phyloP scores from a whole-genome alignment of 1,139 yeast species.

The Yamadazyma atmosphaerica region DNA sequence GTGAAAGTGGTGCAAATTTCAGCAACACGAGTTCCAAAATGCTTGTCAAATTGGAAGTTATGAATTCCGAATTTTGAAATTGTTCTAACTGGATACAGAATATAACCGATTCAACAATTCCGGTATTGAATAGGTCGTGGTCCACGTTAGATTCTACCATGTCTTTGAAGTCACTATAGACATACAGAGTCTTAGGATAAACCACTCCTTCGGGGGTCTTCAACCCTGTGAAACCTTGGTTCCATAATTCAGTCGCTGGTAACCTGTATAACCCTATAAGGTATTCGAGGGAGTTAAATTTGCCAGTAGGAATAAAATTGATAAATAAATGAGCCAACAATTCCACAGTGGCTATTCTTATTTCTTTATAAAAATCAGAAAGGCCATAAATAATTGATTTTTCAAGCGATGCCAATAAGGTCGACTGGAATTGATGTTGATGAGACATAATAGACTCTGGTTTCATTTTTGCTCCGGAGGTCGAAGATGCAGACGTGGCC shows the following conservation, averaged over 20 bases:
- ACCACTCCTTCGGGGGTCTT: conserved; percentile 7
- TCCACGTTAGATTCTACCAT: conserved; percentile 17
- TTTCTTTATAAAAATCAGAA: conserved; percentile 33
- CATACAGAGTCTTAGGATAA: conserved; percentile 6
- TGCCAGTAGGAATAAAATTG: conserved; percentile 42
- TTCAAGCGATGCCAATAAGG: conserved; percentile 31
- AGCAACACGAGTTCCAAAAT: conserved; percentile 33
- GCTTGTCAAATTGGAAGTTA: conserved; percentile 27
- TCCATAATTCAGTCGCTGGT: conserved; percentile 30
- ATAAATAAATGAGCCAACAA: conserved; percentile 35
- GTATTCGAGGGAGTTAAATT: conserved; percentile 37
- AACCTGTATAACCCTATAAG: conserved; percentile 29
- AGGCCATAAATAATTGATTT: conserved; percentile 32
- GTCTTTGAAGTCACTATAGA: conserved; percentile 13
- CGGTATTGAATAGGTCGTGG: conserved; percentile 28
- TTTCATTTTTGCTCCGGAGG: conserved; percentile 41
- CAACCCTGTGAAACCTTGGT: conserved; percentile 17
- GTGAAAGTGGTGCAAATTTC: conserved; percentile 21
- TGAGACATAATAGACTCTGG: conserved; percentile 46
- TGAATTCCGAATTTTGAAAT: conserved; percentile 41
- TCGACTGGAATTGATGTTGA: conserved; percentile 39
- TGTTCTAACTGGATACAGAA: conserved; percentile 45
- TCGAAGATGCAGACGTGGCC: conserved; percentile 36
- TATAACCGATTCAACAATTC: conserved; percentile 35
- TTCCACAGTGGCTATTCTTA: conserved; percentile 41